Evolutionary conservation across 768 basidiomycete genomes (phyloP).

Genomic region (Lepiota brunneoincarnata): DNA sequence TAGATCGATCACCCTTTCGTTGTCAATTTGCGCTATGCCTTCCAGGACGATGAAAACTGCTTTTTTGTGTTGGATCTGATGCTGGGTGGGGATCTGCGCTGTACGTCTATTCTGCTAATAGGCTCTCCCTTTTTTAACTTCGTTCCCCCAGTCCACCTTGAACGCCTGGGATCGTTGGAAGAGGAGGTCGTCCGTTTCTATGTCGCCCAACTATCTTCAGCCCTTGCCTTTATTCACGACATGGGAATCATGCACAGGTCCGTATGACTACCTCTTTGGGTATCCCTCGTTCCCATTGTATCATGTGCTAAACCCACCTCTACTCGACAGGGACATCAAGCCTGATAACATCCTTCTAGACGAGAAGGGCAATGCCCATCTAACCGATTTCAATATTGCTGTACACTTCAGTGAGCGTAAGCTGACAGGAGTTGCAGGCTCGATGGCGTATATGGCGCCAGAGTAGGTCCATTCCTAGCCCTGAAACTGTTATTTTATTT

Average conservation of each 20-base stretch:
- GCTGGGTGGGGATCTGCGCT: conserved; percentile 93
- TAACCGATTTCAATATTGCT: conserved; percentile 98
- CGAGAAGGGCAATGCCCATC: conserved; percentile 91
- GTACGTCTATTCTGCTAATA: conserved; percentile 43
- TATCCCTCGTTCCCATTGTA: conserved; percentile 19
- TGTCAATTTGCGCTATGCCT: conserved; percentile 93
- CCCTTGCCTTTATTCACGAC: conserved; percentile 86
- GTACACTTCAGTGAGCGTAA: conserved; percentile 91
- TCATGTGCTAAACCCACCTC: conserved; percentile 4
- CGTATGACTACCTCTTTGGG: conserved; percentile 25
- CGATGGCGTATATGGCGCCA: conserved; percentile 99
- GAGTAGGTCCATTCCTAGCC: conserved; percentile 42
- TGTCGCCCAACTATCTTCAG: conserved; percentile 86
- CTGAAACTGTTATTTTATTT: conserved; percentile 9
- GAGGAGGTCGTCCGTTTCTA: conserved; percentile 87
- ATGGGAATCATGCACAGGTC: conserved; percentile 96
- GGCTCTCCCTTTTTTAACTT: conserved; percentile 4
- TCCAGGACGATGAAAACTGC: conserved; percentile 98
- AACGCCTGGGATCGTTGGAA: conserved; percentile 68
- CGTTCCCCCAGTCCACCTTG: conserved; percentile 71
- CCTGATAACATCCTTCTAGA: conserved; percentile 98
- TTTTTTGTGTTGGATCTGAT: conserved; percentile 98
- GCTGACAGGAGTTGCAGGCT: conserved; percentile 90
- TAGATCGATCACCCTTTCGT: conserved; percentile 95
- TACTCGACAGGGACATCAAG: conserved; percentile 77